phyloP scores from a whole-genome alignment of 2,329 filamentous ascomycete genomes.

The Aspergillus niger region DNA sequence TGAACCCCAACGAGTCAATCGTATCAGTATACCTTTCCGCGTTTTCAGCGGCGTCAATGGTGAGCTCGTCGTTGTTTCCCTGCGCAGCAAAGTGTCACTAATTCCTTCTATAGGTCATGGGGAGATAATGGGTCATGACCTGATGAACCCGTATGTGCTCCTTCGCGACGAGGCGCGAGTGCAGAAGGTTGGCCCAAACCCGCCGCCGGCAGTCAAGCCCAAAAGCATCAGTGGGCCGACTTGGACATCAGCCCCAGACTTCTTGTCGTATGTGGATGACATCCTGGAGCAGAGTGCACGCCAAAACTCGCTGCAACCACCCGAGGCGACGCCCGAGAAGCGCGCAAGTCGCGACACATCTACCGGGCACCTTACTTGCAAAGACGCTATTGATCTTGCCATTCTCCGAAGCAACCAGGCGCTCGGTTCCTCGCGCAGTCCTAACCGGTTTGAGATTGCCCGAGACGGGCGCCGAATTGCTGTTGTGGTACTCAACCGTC shows the following conservation, averaged over 20 bases:
- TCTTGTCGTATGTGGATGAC: conserved; percentile 75
- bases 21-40: conserved; percentile 90
- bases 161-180: conserved; percentile 78
- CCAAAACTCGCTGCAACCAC: conserved; percentile 57
- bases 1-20: conserved; percentile 77
- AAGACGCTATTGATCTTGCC: conserved; percentile 86
- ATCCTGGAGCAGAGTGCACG: conserved; percentile 62
- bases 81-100: conserved; percentile 15
- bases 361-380: conserved; percentile 63
- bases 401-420: conserved; percentile 80
- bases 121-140: conserved; percentile 86
- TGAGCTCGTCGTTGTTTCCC: conserved; percentile 27
- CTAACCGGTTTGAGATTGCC: conserved; percentile 94
- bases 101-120: conserved; percentile 59
- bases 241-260: conserved; percentile 61
- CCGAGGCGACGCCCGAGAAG: conserved; percentile 73
- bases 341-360: conserved; percentile 52
- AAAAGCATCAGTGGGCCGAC: conserved; percentile 46
- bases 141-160: conserved; percentile 91
- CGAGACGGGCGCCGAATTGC: conserved; percentile 90
- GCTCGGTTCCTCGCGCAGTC: conserved; percentile 69
- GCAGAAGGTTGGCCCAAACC: conserved; percentile 49
- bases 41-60: conserved; percentile 91
- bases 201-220: conserved; percentile 41
- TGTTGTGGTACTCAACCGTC: conserved; percentile 83